Evolutionary conservation across 2,329 filamentous ascomycete genomes (phyloP).

Genomic region (Epichloe uncinata): DNA sequence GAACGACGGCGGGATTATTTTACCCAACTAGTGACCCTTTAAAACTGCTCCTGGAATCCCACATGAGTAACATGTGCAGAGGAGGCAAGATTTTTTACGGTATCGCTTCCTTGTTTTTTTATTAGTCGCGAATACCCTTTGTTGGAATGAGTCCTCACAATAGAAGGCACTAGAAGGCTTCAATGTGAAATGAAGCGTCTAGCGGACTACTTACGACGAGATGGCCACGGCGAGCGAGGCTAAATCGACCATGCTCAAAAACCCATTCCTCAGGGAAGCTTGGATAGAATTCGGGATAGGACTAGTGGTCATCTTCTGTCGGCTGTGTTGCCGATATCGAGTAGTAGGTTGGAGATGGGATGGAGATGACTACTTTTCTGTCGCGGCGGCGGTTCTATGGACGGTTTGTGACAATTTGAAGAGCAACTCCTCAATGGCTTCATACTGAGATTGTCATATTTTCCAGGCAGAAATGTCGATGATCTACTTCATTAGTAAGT

Average conservation of each 20-base stretch:
- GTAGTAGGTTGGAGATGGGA: slow-evolving; percentile 1
- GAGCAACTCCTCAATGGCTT: background rate
- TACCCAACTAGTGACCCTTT: background rate
- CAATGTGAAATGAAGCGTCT: background rate
- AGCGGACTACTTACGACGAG: background rate
- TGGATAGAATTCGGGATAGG: slow-evolving; percentile 1
- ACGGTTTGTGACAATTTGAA: background rate
- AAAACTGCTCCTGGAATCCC: background rate
- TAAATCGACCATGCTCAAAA: background rate
- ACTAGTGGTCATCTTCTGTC: background rate
- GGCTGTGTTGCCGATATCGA: background rate
- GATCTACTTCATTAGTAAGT: background rate
- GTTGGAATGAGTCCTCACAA: background rate
- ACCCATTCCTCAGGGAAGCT: background rate
- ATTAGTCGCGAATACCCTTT: background rate
- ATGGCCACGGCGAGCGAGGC: background rate
- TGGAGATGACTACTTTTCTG: slow-evolving; percentile 2
- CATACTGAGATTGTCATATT: no score
- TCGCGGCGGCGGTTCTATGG: background rate
- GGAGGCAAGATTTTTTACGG: background rate
- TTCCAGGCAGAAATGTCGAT: background rate
- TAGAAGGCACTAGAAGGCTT: background rate
- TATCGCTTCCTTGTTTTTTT: background rate
- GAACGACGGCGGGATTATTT: background rate
- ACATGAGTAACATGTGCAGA: background rate